A percentile compares a stretch with the other conserved stretches of the same genome.
Conservation (phyloP, 805 yeast species). For the Blastobotrys parvus region DNA sequence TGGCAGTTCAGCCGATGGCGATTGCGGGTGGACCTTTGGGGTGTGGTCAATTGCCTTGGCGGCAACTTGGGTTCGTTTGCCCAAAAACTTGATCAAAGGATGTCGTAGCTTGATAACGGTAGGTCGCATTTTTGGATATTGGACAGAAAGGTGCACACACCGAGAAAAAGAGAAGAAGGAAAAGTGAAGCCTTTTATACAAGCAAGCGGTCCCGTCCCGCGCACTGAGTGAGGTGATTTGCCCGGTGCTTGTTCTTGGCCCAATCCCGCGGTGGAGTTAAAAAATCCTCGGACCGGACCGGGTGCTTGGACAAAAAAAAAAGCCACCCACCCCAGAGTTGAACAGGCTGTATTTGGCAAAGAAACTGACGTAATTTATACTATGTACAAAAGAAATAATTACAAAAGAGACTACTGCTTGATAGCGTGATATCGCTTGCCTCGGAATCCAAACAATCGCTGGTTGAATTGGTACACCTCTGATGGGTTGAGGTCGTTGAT, state of each 20-base stretch:
- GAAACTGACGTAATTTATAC: too few relatives aligned
- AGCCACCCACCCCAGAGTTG: too few relatives aligned
- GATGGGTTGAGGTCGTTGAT: slow-evolving; percentile 87
- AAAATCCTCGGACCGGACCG: too few relatives aligned
- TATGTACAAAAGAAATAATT: neutral
- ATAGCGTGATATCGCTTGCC: slow-evolving; percentile 96
- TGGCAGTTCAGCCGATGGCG: slow-evolving; percentile 33
- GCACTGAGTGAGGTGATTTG: too few relatives aligned
- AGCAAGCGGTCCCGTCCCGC: too few relatives aligned
- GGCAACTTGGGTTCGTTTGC: slow-evolving; percentile 47
- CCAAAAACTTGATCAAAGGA: slow-evolving; percentile 80
- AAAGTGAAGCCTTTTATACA: too few relatives aligned
- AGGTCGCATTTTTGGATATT: slow-evolving; percentile 22
- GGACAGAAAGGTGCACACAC: neutral
- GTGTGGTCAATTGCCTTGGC: slow-evolving; percentile 31
- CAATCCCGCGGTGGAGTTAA: too few relatives aligned
- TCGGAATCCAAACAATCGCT: slow-evolving; percentile 82
- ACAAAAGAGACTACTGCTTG: slow-evolving; percentile 7
- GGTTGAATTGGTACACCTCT: slow-evolving; percentile 88
- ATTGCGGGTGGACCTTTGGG: slow-evolving; percentile 33
- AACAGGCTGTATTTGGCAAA: too few relatives aligned
- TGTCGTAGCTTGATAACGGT: slow-evolving; percentile 23
- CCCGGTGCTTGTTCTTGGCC: too few relatives aligned
- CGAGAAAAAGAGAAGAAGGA: neutral
- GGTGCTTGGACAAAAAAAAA: too few relatives aligned